Percentiles rank a stretch among this genome's conserved stretches.
phyloP scores from a whole-genome alignment of 495 filamentous ascomycete genomes.

The Oidiodendron maius region DNA sequence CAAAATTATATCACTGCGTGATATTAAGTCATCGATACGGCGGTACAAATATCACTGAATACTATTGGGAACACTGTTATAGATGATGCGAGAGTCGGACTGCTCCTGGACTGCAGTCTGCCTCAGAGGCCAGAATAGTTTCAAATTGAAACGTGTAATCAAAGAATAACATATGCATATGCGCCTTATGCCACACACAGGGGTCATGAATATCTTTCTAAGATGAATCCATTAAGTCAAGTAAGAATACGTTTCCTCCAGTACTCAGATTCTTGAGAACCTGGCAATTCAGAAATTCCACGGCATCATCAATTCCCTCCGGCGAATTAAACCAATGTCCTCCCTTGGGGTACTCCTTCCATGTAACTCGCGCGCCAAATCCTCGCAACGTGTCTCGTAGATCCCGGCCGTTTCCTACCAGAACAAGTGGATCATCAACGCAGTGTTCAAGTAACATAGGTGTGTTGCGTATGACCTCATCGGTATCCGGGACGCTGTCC shows the following conservation, averaged over 20 bases:
- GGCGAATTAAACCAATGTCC: slow-evolving; percentile 49
- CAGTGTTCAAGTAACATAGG: slow-evolving; percentile 42
- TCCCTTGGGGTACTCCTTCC: slow-evolving; percentile 37
- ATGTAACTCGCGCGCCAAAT: slow-evolving; percentile 32
- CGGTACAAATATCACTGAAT: too few relatives aligned
- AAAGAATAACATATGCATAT: too few relatives aligned
- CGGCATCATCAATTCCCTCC: slow-evolving; percentile 44
- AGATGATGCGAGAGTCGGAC: too few relatives aligned
- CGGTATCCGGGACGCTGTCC: not conserved
- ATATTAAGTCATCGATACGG: too few relatives aligned
- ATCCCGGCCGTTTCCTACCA: slow-evolving; percentile 33
- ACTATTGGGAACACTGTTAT: too few relatives aligned
- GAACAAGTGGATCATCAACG: slow-evolving; percentile 34
- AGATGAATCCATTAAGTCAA: not conserved
- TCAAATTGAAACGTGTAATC: too few relatives aligned
- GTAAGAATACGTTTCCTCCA: not conserved
- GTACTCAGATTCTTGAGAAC: not conserved
- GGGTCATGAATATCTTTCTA: not conserved
- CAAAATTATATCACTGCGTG: too few relatives aligned
- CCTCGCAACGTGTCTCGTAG: slow-evolving; percentile 28
- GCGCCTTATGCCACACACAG: not conserved
- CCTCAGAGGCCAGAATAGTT: too few relatives aligned
- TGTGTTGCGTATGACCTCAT: slow-evolving; percentile 16
- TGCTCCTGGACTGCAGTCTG: too few relatives aligned
- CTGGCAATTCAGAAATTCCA: slow-evolving; percentile 26